A percentile compares a stretch with the other conserved stretches of the same genome.
These are phyloP conservation scores for Saturnispora zaruensis DNA, from an alignment of 805 yeast genomes.

Conservation along the genomic window DNA sequence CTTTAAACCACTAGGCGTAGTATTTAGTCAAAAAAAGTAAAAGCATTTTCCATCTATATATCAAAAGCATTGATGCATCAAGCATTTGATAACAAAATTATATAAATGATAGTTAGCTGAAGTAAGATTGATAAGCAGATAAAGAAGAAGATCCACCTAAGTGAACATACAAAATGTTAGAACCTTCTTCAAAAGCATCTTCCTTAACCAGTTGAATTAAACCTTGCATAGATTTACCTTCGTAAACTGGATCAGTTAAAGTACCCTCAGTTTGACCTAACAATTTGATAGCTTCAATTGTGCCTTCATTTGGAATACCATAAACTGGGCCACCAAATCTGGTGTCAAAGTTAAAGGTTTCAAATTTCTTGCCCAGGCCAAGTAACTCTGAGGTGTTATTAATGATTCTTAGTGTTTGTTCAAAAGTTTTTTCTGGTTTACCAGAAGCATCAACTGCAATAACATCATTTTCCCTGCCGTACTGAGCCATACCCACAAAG, in stretches of 20 bases:
- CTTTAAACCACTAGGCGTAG: neutral
- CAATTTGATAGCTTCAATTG: constrained; percentile 30
- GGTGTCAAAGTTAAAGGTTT: constrained; percentile 25
- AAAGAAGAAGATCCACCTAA: constrained; percentile 30
- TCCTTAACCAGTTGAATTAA: constrained; percentile 23
- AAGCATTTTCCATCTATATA: neutral
- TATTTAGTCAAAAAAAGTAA: neutral
- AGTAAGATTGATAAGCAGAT: constrained; percentile 25
- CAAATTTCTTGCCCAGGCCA: constrained; percentile 23
- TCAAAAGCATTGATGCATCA: neutral
- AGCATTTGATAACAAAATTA: neutral
- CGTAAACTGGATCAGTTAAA: constrained; percentile 31
- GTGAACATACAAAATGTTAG: constrained; percentile 27
- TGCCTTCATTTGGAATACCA: constrained; percentile 31
- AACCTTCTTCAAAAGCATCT: constrained; percentile 23
- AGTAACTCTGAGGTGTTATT: constrained; percentile 27
- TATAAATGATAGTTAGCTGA: constrained; percentile 6
- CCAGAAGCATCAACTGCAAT: constrained; percentile 31
- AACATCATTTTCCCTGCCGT: constrained; percentile 28
- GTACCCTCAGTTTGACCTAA: constrained; percentile 30
- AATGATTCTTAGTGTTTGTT: constrained; percentile 29
- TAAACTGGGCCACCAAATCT: constrained; percentile 30
- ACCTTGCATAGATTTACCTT: constrained; percentile 31
- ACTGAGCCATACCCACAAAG: constrained; percentile 29
- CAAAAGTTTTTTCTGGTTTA: constrained; percentile 29